Evolutionary conservation across 805 yeast genomes (phyloP).

Genomic region (Cyberlindnera maclurae): DNA sequence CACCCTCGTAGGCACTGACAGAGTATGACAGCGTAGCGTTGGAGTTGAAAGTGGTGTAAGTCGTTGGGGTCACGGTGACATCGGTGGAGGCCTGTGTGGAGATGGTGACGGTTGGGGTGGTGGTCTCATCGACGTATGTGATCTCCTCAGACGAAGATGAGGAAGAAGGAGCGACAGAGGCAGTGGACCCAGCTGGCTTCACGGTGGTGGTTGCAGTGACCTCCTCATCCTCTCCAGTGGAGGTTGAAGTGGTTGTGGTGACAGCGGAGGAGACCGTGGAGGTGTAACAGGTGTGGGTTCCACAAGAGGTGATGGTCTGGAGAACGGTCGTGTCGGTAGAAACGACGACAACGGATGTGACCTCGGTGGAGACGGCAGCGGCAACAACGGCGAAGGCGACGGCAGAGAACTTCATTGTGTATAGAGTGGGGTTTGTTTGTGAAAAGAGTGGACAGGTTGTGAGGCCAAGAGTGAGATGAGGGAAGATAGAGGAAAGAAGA

Average conservation of each 20-base stretch:
- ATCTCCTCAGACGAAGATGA: slow-evolving; percentile 32
- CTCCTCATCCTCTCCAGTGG: slow-evolving; percentile 15
- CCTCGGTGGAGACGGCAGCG: slow-evolving; percentile 17
- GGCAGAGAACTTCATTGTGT: slow-evolving; percentile 22
- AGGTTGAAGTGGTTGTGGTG: slow-evolving; percentile 17
- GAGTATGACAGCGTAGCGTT: slow-evolving; percentile 11
- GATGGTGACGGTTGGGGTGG: slow-evolving; percentile 29
- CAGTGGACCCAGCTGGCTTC: slow-evolving; percentile 3
- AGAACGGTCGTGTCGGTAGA: slow-evolving; percentile 13
- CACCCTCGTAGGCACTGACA: slow-evolving; percentile 18
- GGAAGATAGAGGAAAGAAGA: background rate
- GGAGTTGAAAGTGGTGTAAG: slow-evolving; percentile 26
- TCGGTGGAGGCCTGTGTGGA: slow-evolving; percentile 40
- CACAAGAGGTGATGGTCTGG: slow-evolving; percentile 25
- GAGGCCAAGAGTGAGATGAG: background rate
- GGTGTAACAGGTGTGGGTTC: slow-evolving; percentile 15
- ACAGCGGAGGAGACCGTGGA: slow-evolving; percentile 17
- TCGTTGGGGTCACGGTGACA: slow-evolving; percentile 31
- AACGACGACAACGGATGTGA: slow-evolving; percentile 18
- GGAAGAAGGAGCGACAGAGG: slow-evolving; percentile 1
- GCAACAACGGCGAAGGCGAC: slow-evolving; percentile 20
- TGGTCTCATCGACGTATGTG: slow-evolving; percentile 32
- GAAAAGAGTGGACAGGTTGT: slow-evolving; percentile 18
- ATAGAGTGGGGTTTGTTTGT: slow-evolving; percentile 2
- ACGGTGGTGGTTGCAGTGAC: slow-evolving; percentile 18